Evolutionary conservation across 2,329 filamentous ascomycete species (phyloP).

Genomic region (Clonostachys rhizophaga): DNA sequence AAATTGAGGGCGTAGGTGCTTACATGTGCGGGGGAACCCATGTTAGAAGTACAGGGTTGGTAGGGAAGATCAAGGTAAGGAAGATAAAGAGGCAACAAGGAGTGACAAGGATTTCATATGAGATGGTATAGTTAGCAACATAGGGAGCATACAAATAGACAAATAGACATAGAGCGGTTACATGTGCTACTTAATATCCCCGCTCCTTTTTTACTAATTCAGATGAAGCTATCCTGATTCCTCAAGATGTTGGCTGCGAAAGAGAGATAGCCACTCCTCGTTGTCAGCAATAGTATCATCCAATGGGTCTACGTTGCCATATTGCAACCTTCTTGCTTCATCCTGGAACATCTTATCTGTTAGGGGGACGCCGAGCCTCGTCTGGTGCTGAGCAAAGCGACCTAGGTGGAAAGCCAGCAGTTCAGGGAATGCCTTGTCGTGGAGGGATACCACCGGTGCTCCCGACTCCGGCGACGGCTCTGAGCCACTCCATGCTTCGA

Average conservation of each 20-base stretch:
- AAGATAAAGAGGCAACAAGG: conserved; percentile 2
- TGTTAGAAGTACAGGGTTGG: background rate
- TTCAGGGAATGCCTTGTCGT: too few relatives aligned
- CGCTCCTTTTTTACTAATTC: too few relatives aligned
- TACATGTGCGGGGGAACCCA: conserved; percentile 4
- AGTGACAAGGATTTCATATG: background rate
- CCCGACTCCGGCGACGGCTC: background rate
- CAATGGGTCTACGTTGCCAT: conserved; percentile 12
- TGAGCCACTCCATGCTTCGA: conserved; percentile 13
- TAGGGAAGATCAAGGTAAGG: background rate
- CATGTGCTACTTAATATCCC: too few relatives aligned
- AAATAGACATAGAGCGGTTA: too few relatives aligned
- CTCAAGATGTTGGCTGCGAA: conserved; percentile 6
- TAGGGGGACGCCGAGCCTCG: conserved; percentile 9
- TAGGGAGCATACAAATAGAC: too few relatives aligned
- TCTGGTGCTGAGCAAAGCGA: conserved; percentile 12
- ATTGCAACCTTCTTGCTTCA: conserved; percentile 15
- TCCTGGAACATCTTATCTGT: conserved; percentile 18
- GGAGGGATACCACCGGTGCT: background rate
- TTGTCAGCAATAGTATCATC: conserved; percentile 20
- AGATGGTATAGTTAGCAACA: background rate
- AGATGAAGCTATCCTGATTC: background rate
- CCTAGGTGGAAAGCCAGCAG: conserved; percentile 4
- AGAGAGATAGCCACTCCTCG: conserved; percentile 14
- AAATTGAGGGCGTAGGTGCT: background rate